Evolutionary conservation across 2,329 filamentous ascomycete genomes (phyloP), one percentile per base, ranked within the genome.

Genomic region (Bretziella fagacearum): DNA sequence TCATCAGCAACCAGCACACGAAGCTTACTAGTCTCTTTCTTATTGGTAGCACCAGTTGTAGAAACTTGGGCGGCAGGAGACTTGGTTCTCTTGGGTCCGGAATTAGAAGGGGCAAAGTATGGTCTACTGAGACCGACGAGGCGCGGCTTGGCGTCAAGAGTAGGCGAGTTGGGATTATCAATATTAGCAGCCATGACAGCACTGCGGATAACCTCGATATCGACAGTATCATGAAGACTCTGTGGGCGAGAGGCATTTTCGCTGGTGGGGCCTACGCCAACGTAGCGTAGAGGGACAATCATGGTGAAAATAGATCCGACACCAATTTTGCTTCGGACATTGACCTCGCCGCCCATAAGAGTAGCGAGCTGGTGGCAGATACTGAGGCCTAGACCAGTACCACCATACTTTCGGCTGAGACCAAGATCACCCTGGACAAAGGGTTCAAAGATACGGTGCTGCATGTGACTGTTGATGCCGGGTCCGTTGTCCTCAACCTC

Each of bases 351-450:
- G 43, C 78, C 79, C 84, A 95, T 93, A 13, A 94, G 65, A 13
- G 68, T 75, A 2, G 85, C 83, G 30, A 95, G 66, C 59, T 95
- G 87, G 17, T 84, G 80, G 62, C 85, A 93, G 55, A 95, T 95
- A 56, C 82, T 89, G 47, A 95, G 62, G 1, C 87, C 87, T 1
- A 94, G 66, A 3, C 87, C 87, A 1, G 87, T 94, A 13, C 87
- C 87, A 15, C 85, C 85, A 57, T 80, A 93, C 57, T 91, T 91
- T 60, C 85, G 93, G 65, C 82, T 93, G 13, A 95, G 64, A 1
- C 85, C 83, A 1, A 91, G 65, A 57, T 94, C 86, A n/a, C 83
- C 87, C 61, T 95, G 87, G 0, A 94, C 83, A 57, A 95, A 95
- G 0, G 87, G 87, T 59, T 94, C 87, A 58, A 95, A 95, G 7